Evolutionary conservation across 192 early-diverging fungal species (phyloP).

Genomic region (Backusella macrospora): DNA sequence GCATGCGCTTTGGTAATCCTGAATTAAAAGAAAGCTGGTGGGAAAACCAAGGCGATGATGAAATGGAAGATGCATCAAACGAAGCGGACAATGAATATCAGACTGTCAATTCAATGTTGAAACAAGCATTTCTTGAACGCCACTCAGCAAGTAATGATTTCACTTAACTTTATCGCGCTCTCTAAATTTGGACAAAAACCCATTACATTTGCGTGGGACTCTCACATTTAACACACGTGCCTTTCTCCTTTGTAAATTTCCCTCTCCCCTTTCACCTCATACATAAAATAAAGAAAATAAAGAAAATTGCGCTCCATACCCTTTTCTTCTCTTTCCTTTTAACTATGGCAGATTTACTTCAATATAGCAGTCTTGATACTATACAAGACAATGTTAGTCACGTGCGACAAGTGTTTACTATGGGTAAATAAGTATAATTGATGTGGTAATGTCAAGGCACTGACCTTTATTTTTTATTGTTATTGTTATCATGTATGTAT

Average conservation of each 20-base stretch:
- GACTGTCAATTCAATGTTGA: constrained; percentile 26
- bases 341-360: constrained; percentile 23
- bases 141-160: neutral
- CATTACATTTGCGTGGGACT: neutral
- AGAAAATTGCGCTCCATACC: neutral
- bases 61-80: neutral
- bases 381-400: constrained; percentile 44
- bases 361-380: constrained; percentile 46
- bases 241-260: constrained; percentile 11
- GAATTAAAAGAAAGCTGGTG: constrained; percentile 27
- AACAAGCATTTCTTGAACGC: constrained; percentile 31
- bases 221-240: neutral
- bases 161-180: neutral
- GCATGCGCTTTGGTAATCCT: constrained; percentile 29
- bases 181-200: constrained; percentile 2
- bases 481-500: neutral
- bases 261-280: neutral
- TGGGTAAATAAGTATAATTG: constrained; percentile 28
- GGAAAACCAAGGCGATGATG: constrained; percentile 12
- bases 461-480: neutral
- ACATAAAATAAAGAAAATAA: constrained; percentile 7
- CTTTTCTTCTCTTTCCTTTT: constrained; percentile 1
- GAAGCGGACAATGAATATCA: constrained; percentile 13
- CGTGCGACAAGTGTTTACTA: constrained; percentile 47
- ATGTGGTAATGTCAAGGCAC: neutral